Evolutionary conservation across 352 stramenopile genomes (phyloP).

Genomic region (Lagenidium sp.): DNA sequence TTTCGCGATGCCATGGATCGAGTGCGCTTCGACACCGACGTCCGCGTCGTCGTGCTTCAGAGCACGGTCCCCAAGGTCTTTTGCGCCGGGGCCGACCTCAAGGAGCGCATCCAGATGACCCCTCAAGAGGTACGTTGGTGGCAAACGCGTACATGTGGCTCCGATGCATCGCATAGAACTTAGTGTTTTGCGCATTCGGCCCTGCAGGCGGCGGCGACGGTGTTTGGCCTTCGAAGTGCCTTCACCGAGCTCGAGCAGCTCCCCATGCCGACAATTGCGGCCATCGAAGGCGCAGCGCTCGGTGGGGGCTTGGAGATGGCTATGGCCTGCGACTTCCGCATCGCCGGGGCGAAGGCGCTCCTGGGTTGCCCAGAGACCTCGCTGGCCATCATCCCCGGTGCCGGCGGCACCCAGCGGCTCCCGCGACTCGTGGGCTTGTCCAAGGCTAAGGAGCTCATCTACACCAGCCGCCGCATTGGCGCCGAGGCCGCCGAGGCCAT

Average conservation of each 20-base stretch:
- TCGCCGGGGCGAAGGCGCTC: conserved; percentile 79
- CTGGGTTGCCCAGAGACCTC: conserved; percentile 89
- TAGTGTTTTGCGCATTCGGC: conserved; percentile 5
- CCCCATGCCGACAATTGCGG: conserved; percentile 90
- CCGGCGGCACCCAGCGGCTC: conserved; percentile 89
- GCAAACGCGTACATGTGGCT: too few relatives aligned
- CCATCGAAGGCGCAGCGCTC: conserved; percentile 87
- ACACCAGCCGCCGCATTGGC: conserved; percentile 81
- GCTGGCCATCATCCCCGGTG: conserved; percentile 90
- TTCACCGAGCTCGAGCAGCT: conserved; percentile 85
- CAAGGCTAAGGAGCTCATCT: conserved; percentile 94
- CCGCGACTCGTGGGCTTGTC: conserved; percentile 88
- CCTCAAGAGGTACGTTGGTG: conserved; percentile 59
- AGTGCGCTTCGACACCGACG: conserved; percentile 20
- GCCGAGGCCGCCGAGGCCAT: conserved; percentile 69
- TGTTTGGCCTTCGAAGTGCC: conserved; percentile 57
- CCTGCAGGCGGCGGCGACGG: conserved; percentile 48
- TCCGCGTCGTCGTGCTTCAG: conserved; percentile 67
- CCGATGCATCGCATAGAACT: too few relatives aligned
- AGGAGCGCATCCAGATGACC: conserved; percentile 86
- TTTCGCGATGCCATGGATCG: conserved; percentile 8
- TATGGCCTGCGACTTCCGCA: conserved; percentile 88
- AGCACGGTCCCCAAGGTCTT: conserved; percentile 79
- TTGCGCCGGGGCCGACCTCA: conserved; percentile 85
- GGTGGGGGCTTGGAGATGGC: conserved; percentile 90